Percentiles rank a stretch among this genome's conserved stretches.
These are phyloP conservation scores for Castanopsis chinensis DNA, from an alignment of 306 rosid genomes.

Conservation along the genomic window DNA sequence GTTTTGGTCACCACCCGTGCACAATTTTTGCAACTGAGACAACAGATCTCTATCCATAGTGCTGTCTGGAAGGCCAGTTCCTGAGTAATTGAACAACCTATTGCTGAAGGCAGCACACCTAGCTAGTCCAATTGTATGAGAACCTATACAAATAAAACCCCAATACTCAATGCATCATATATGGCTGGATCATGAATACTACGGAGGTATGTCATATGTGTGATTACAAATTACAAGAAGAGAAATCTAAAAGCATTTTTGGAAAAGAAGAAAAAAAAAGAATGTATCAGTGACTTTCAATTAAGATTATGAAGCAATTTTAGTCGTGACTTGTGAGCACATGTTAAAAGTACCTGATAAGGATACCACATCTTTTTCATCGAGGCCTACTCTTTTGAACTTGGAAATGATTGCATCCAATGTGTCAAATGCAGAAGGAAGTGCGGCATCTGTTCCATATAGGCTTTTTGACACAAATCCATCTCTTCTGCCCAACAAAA, in stretches of 20 bases:
- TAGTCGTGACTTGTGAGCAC: too few relatives aligned
- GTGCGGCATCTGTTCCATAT: slow-evolving; percentile 39
- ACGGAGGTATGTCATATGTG: too few relatives aligned
- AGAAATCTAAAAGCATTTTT: too few relatives aligned
- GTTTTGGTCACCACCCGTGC: slow-evolving; percentile 60
- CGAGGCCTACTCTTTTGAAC: slow-evolving; percentile 49
- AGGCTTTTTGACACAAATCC: slow-evolving; percentile 51
- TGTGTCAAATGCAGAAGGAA: slow-evolving; percentile 66
- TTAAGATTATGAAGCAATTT: too few relatives aligned
- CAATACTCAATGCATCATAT: too few relatives aligned
- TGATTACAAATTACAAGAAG: too few relatives aligned
- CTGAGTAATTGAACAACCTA: slow-evolving; percentile 70
- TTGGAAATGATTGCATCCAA: slow-evolving; percentile 36
- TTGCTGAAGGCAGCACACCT: slow-evolving; percentile 64
- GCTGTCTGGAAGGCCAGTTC: slow-evolving; percentile 53
- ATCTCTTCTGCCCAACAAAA: slow-evolving; percentile 72
- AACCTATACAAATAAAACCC: slow-evolving; percentile 38
- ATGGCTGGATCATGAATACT: too few relatives aligned
- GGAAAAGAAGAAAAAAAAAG: too few relatives aligned
- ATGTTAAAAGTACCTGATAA: slow-evolving; percentile 49
- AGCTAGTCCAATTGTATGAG: slow-evolving; percentile 74
- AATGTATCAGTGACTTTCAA: too few relatives aligned
- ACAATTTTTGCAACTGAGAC: slow-evolving; percentile 50
- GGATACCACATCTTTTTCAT: slow-evolving; percentile 54
- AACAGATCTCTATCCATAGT: slow-evolving; percentile 50